Conservation (phyloP, 2,329 filamentous ascomycete genomes). For the Cryphonectria radicalis region DNA sequence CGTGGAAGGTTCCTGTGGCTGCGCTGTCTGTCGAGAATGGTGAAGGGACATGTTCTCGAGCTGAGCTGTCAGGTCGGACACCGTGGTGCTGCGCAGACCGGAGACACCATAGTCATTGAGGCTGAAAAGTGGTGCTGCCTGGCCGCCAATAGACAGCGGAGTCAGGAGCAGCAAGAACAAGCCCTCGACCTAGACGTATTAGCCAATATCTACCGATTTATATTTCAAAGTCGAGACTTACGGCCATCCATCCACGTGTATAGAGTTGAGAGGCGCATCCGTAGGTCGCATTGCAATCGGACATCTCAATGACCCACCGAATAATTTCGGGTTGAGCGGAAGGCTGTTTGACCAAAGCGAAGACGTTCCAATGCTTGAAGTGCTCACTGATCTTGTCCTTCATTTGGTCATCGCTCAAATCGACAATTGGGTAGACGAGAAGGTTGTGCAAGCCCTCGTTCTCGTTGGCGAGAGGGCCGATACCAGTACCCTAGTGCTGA, state of each 20-base stretch:
- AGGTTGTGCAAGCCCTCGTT: conserved; percentile 62
- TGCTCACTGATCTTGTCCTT: conserved; percentile 21
- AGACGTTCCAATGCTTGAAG: conserved; percentile 27
- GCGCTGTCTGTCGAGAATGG: conserved; percentile 11
- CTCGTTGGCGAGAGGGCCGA: conserved; percentile 39
- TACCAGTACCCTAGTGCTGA: conserved; percentile 13
- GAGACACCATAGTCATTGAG: conserved; percentile 17
- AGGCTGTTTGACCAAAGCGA: conserved; percentile 25
- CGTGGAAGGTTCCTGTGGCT: conserved; percentile 4
- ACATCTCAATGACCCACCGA: conserved; percentile 27
- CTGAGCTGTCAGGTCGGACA: conserved; percentile 7
- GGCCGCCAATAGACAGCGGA: conserved; percentile 18
- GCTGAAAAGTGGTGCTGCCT: conserved; percentile 2
- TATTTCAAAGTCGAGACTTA: neutral
- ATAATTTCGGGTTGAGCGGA: conserved; percentile 15
- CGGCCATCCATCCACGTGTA: conserved; percentile 25
- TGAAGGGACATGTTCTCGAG: conserved; percentile 18
- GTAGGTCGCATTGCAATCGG: conserved; percentile 20
- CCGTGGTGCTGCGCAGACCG: neutral
- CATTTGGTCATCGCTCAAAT: conserved; percentile 23
- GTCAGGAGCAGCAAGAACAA: conserved; percentile 22
- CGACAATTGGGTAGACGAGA: conserved; percentile 44
- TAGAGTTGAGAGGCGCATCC: conserved; percentile 19
- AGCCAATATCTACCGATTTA: neutral
- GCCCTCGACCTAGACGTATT: conserved; percentile 15